Conservation (phyloP, 164 flowering plant genomes). For the Vitis amurensis region DNA sequence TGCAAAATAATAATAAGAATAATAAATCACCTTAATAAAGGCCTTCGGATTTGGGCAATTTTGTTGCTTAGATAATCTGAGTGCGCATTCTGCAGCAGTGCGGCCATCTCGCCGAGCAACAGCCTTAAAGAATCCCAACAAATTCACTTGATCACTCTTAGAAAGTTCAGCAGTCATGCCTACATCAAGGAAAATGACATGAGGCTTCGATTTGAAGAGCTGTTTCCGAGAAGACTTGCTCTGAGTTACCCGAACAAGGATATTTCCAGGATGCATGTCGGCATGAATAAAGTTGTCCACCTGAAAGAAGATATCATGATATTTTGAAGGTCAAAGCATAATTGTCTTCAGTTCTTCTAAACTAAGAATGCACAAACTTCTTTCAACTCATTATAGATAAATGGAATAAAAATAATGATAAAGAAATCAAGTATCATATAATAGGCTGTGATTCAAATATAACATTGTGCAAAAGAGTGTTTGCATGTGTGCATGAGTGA, state of each 20-base stretch:
- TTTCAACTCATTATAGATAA: no score
- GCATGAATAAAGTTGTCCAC: constrained; percentile 88
- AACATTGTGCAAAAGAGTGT: no score
- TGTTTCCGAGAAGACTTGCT: constrained; percentile 37
- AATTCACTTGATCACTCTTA: constrained; percentile 45
- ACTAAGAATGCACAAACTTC: no score
- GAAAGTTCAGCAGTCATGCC: constrained; percentile 91
- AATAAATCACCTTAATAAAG: constrained; percentile 54
- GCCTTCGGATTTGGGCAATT: constrained; percentile 70
- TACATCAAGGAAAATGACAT: constrained; percentile 74
- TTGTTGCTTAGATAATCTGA: constrained; percentile 61
- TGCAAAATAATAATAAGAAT: no score
- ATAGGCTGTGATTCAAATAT: no score
- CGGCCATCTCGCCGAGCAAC: constrained; percentile 75
- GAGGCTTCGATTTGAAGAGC: constrained; percentile 60
- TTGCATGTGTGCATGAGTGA: no score
- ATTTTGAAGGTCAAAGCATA: neutral
- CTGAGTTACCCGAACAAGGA: constrained; percentile 55
- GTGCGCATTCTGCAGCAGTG: constrained; percentile 67
- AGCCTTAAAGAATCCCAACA: constrained; percentile 75
- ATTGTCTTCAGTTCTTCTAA: no score
- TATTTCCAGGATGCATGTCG: constrained; percentile 90
- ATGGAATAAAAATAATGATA: no score
- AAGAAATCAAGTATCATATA: no score
- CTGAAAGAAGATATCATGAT: constrained; percentile 30